Conservation (phyloP, 2,329 filamentous ascomycete genomes). For the Xylaria sp. region DNA sequence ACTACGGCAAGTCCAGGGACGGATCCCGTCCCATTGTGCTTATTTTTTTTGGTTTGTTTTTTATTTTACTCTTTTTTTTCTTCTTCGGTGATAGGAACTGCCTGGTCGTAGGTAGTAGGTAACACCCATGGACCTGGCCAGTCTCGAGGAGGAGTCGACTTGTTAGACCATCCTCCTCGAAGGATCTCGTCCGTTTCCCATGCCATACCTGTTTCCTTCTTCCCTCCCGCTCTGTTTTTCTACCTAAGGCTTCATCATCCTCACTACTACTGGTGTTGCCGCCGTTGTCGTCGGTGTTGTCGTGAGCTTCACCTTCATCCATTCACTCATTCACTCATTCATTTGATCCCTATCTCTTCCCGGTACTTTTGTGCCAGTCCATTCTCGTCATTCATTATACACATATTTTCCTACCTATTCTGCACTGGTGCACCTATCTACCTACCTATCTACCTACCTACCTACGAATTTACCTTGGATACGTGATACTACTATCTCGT, state of each 20-base stretch:
- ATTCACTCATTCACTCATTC: constrained; percentile 10
- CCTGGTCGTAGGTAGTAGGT: neutral
- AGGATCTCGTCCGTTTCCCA: neutral
- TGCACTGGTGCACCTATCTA: neutral
- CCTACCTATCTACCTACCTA: no score
- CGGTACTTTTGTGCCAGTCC: neutral
- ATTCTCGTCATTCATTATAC: neutral
- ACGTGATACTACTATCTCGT: neutral
- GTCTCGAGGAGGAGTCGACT: neutral
- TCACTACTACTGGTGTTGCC: neutral
- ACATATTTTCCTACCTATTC: neutral
- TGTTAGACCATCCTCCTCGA: neutral
- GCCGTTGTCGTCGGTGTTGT: neutral
- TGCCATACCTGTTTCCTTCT: neutral
- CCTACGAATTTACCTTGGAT: neutral
- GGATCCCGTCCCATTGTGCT: neutral
- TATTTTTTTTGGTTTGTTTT: no score
- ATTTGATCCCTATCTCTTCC: neutral
- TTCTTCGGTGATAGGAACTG: neutral
- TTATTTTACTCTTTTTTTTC: no score
- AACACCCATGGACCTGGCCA: neutral
- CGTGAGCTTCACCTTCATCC: constrained; percentile 7
- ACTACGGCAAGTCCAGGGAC: neutral
- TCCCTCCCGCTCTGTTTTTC: neutral
- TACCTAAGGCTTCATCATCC: neutral